A percentile compares a stretch with the other conserved stretches of the same genome.
These are phyloP conservation scores for Piper betle DNA, from an alignment of 164 flowering plant genomes.

Conservation along the genomic window DNA sequence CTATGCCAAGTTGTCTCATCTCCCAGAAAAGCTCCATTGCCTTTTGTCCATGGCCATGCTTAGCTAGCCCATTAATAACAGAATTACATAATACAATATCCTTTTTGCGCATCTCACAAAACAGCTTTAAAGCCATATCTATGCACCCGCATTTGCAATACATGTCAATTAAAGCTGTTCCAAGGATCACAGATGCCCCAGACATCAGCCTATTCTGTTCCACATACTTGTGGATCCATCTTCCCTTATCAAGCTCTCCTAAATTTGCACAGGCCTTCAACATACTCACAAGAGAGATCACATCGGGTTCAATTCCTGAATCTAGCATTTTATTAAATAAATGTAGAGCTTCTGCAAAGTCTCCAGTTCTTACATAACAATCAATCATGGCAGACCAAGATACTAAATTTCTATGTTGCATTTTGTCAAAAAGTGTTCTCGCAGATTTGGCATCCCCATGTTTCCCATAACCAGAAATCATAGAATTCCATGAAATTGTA, in stretches of 20 bases:
- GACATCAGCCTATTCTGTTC: slow-evolving; percentile 5
- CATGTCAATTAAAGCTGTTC: slow-evolving; percentile 33
- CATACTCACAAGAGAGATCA: slow-evolving; percentile 24
- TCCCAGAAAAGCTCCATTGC: slow-evolving; percentile 13
- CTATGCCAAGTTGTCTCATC: slow-evolving; percentile 9
- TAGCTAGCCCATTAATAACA: slow-evolving; percentile 26
- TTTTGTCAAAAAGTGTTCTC: slow-evolving; percentile 11
- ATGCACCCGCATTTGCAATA: slow-evolving; percentile 36
- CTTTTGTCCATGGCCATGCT: slow-evolving; percentile 17
- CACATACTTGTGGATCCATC: slow-evolving; percentile 28
- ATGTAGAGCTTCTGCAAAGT: slow-evolving; percentile 21
- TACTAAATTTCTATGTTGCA: slow-evolving; percentile 9
- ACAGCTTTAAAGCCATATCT: slow-evolving; percentile 20
- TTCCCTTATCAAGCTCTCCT: slow-evolving; percentile 34
- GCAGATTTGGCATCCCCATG: slow-evolving; percentile 23
- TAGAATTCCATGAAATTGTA: slow-evolving; percentile 16
- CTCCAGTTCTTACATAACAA: slow-evolving; percentile 25
- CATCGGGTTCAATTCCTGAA: slow-evolving; percentile 25
- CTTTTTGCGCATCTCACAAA: slow-evolving; percentile 13
- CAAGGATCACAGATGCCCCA: slow-evolving; percentile 17
- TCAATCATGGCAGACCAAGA: slow-evolving; percentile 44
- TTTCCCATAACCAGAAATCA: slow-evolving; percentile 18
- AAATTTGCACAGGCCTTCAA: slow-evolving; percentile 33
- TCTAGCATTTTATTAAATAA: slow-evolving; percentile 28
- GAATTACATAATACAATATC: slow-evolving; percentile 25